These are phyloP conservation scores for Geotrichum australiense DNA, from an alignment of 1,139 yeast species.

Conservation along the genomic window DNA sequence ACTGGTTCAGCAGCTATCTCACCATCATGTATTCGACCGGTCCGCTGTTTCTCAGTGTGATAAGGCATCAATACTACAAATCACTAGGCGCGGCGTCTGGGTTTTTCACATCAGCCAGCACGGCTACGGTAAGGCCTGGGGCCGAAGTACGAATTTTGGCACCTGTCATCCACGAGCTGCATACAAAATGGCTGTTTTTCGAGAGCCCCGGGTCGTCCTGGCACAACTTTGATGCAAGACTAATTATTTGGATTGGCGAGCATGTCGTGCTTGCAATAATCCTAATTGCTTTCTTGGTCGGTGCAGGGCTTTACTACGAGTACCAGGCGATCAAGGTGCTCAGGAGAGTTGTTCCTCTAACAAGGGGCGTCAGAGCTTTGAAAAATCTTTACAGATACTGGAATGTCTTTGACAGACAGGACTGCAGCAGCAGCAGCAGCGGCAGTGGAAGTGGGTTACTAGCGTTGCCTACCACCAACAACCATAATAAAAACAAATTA, in stretches of 20 bases:
- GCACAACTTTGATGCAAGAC: constrained; percentile 79
- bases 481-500: too few species aligned
- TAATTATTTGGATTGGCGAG: constrained; percentile 60
- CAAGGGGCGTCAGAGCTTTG: too few species aligned
- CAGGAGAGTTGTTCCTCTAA: not conserved
- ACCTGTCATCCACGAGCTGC: constrained; percentile 49
- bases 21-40: constrained; percentile 94
- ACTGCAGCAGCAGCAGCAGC: not conserved
- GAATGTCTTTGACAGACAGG: not conserved
- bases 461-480: too few species aligned
- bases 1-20: constrained; percentile 51
- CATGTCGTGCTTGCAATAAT: constrained; percentile 65
- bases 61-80: constrained; percentile 87
- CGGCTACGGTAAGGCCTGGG: too few species aligned
- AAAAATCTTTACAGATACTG: too few species aligned
- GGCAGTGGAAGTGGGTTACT: not conserved
- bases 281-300: constrained; percentile 52
- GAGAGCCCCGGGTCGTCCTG: constrained; percentile 78
- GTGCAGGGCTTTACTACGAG: constrained; percentile 44
- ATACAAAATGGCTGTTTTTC: constrained; percentile 45
- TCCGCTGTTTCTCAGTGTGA: constrained; percentile 74
- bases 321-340: not conserved
- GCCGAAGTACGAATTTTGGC: constrained; percentile 47
- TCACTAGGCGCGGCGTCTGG: too few species aligned
- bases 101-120: too few species aligned